Evolutionary conservation across 768 basidiomycete genomes (phyloP), one percentile per base, ranked within the genome.

Genomic region (Leucocoprinus sp.): DNA sequence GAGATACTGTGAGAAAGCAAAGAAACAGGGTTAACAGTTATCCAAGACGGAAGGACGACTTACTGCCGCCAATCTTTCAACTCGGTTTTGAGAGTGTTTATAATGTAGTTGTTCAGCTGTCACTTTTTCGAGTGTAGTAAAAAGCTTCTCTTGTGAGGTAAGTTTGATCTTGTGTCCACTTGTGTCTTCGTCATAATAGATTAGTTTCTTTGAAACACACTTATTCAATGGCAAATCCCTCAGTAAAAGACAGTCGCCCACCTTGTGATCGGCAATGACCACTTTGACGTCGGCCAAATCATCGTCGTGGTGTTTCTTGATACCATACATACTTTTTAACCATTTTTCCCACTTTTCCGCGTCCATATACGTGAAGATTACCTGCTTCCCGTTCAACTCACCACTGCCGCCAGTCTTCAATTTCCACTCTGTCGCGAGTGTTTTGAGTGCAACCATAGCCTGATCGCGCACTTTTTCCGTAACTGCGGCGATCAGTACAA

Each of bases 281-380:
- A 90, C 69, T 8, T 56, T 59, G 1, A 71, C 62, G 49, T 68
- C 68, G 28, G 69, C 69, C 46, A 68, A 37, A 28, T 63, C 60
- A 26, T 47, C 54, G 3, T 45, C 42, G 11, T 50, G 51, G 14
- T 55, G 51, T 6, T 52, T 50, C 42, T 55, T 67, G 54, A 92
- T 67, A 22, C 83, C 82, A 64, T 97, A 98, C 80, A 91, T 91
- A 54, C 80, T 82, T 70, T 88, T 91, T 65, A 95, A 67, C 93
- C 93, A 97, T 41, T 75, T 80, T 19, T 63, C 71, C 93, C 95
- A 97, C 61, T 72, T 75, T 19, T 78, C 80, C 2, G 69, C 76
- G 57, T 99, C 90, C 78, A 96, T 92, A 83, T 84, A 92, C 7
- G 83, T 74, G 63, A 93, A 96, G 39, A 93, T 76, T 0, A 95